Base-by-base conservation (phyloP, 441 rosid species). In the Omphalea diandra region DNA sequence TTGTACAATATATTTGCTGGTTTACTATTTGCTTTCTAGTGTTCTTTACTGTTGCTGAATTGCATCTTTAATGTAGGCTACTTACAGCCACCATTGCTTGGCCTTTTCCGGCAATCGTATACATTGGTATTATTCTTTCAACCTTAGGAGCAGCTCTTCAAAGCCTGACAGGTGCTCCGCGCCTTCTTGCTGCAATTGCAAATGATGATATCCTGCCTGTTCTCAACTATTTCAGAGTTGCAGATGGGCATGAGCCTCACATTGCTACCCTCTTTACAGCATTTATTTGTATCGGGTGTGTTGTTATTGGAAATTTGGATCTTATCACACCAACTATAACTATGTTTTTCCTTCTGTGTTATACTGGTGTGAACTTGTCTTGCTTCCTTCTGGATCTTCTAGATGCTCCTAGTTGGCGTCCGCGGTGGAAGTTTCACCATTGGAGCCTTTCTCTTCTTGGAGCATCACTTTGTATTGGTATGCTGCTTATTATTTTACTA, bases 321-420 rank as follows among this genome's bases (percentile, higher is more conserved):
- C 97, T 95, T 80, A 95, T 95, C 81, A 88, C 98, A 43, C 99
- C 98, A 9, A 87, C 98, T 41, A 76, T 93, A 76, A 93, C 99
- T 70, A 95, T 95, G 99, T 95, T 95, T 86, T 95, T 85, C 85
- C 96, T 93, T 67, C 82, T 95, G 63, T 95, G 99, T 77, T 95
- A 95, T 82, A 40, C 94, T 56, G 99, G 99, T 58, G 99, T 95
- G 79, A 95, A 95, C 85, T 82, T 95, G 85, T 95, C 98, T 73
- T 95, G 99, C 86, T 95, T 93, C 88, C 97, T 95, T 77, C 87
- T 95, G 65, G 99, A 93, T 83, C 95, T 95, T 84, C 90, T 95
- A 46, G 99, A 95, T 86, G 98, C 99, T 78, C 99, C 99, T 67
- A 95, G 99, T 83, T 95, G 99, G 99, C 97, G 97, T 71, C 99